Evolutionary conservation across 139 green algal genomes (phyloP), one percentile per base, ranked within the genome.

Genomic region (Chlamydomonas sp.): DNA sequence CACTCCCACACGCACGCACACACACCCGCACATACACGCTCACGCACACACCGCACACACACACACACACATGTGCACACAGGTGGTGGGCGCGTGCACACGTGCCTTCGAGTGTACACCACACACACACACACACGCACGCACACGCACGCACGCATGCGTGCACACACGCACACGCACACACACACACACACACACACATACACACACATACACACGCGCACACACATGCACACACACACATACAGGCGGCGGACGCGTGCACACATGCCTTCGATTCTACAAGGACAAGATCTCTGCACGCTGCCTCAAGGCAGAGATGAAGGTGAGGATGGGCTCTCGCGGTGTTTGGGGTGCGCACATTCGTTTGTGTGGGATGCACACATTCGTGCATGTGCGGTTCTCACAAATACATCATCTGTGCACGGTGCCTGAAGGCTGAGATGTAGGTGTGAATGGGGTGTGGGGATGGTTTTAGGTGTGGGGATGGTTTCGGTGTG

Each of bases 211-310:
- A 43, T 30, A 43, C 58, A 43, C 58, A 43, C 58, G n/a, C 58
- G 22, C 60, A 29, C 60, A 29, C 33, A 31, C 60, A 37, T 10
- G 22, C 60, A 29, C 60, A 34, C 10, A 20, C 31, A 20, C 59
- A 13, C 16, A 30, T 20, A 26, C 50, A 86, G 80, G 80, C 36
- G 81, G 87, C 48, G 85, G 84, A 1, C 79, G 84, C 26, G 80
- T 92, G 37, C 87, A 94, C 35, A 43, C 79, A 30, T 96, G 90
- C 83, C 75, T 96, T 70, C 85, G 83, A 29, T 77, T 75, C 65
- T 73, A 83, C 65, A 58, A 58, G 0, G 70, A 83, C 26, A 79
- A 83, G 70, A 67, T 83, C 2, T 71, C 43, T 3, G 75, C 36
- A 35, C 31, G 37, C 22, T 96, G 90, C 73, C 65, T 70, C 2